Percentiles rank a stretch among this genome's conserved stretches.
phyloP scores from a whole-genome alignment of 129 eudicot species.

The Tanacetum coccineum region DNA sequence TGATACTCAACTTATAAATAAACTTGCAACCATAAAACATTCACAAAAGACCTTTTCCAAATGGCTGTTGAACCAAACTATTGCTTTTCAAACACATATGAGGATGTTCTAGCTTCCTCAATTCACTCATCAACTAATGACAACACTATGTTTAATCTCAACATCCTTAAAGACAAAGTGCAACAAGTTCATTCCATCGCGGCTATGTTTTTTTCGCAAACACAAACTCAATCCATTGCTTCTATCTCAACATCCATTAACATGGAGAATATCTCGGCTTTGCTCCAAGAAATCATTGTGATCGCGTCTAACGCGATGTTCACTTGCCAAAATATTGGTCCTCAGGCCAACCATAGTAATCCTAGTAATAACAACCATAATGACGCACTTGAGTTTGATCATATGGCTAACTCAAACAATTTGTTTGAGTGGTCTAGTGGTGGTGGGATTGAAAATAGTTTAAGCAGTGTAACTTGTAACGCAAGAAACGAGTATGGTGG shows the following conservation, averaged over 20 bases:
- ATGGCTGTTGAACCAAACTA: slow-evolving; percentile 40
- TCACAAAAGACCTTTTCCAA: slow-evolving; percentile 18
- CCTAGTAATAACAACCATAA: neutral
- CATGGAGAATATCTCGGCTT: slow-evolving; percentile 38
- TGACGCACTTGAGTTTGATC: slow-evolving; percentile 25
- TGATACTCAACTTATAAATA: slow-evolving; percentile 12
- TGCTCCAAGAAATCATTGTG: slow-evolving; percentile 72
- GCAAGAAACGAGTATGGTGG: slow-evolving; percentile 16
- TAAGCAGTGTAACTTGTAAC: slow-evolving; percentile 14
- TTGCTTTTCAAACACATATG: slow-evolving; percentile 34
- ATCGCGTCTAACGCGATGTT: slow-evolving; percentile 74
- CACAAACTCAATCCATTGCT: slow-evolving; percentile 36
- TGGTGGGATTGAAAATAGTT: slow-evolving; percentile 31
- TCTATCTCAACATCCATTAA: slow-evolving; percentile 17
- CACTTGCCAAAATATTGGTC: slow-evolving; percentile 59
- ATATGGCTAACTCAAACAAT: slow-evolving; percentile 19
- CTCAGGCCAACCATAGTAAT: slow-evolving; percentile 12
- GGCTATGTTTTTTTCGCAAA: slow-evolving; percentile 27
- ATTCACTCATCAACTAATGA: slow-evolving; percentile 30
- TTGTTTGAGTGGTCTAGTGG: slow-evolving; percentile 25
- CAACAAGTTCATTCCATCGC: slow-evolving; percentile 47
- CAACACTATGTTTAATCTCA: slow-evolving; percentile 38
- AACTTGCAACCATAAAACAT: slow-evolving; percentile 16
- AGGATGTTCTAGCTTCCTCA: slow-evolving; percentile 34
- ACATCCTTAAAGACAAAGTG: slow-evolving; percentile 53